These are phyloP conservation scores for Gracilaria gracilis DNA, from an alignment of 23 red algal species.

Conservation along the genomic window DNA sequence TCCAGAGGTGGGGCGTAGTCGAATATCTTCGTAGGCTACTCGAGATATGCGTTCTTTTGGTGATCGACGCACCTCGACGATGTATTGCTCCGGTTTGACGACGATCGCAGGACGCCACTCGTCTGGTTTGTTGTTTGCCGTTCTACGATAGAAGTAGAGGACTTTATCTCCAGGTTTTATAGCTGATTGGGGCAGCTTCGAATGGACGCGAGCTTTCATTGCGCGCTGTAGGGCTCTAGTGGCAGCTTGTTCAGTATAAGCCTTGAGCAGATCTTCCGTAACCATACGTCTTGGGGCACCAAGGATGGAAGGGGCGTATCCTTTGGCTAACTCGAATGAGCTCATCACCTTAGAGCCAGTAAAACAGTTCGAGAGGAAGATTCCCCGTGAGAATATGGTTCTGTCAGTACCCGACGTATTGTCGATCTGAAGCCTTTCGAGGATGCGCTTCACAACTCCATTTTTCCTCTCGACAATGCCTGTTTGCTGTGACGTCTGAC, in stretches of 20 bases:
- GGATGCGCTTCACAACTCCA: background rate
- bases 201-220: background rate
- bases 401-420: background rate
- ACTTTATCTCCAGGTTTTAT: conserved; percentile 22
- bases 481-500: background rate
- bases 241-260: conserved; percentile 3
- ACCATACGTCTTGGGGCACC: background rate
- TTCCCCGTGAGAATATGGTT: too few relatives aligned
- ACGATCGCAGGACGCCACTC: background rate
- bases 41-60: background rate
- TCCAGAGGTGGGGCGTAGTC: background rate
- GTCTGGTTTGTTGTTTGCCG: too few relatives aligned
- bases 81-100: background rate
- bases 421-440: background rate
- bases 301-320: conserved; percentile 32
- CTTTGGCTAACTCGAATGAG: conserved; percentile 11
- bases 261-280: conserved; percentile 13
- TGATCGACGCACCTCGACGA: background rate
- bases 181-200: background rate
- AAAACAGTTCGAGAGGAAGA: too few relatives aligned
- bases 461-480: conserved; percentile 18
- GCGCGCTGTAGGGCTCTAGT: background rate
- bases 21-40: conserved; percentile 43
- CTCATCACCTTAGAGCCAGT: too few relatives aligned
- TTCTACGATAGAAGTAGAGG: background rate